Evolutionary conservation across 495 filamentous ascomycete species (phyloP).

Genomic region (Penicillium longicatenatum): DNA sequence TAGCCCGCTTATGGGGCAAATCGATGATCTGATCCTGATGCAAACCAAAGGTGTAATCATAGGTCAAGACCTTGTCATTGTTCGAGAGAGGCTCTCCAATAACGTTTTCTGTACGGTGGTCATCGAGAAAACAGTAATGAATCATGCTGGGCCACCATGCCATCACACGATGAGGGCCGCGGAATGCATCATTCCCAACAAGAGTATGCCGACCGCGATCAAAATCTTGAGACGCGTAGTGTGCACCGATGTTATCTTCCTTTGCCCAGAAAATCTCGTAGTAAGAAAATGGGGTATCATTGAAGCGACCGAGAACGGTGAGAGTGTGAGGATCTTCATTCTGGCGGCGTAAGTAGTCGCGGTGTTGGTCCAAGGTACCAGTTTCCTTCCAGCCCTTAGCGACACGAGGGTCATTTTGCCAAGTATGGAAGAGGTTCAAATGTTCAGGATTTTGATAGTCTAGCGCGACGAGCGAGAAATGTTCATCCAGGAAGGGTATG

Average conservation of each 20-base stretch:
- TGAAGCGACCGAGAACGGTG: slow-evolving; percentile 57
- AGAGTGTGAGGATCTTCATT: slow-evolving; percentile 61
- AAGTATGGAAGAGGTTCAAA: slow-evolving; percentile 60
- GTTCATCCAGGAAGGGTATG: slow-evolving; percentile 63
- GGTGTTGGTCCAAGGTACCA: slow-evolving; percentile 62
- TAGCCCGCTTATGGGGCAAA: slow-evolving; percentile 61
- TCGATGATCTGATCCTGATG: slow-evolving; percentile 62
- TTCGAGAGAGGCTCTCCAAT: slow-evolving; percentile 64
- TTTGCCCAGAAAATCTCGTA: slow-evolving; percentile 68
- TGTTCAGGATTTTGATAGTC: slow-evolving; percentile 55
- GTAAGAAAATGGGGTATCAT: slow-evolving; percentile 61
- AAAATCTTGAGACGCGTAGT: slow-evolving; percentile 58
- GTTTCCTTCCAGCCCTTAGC: slow-evolving; percentile 67
- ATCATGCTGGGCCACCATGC: slow-evolving; percentile 69
- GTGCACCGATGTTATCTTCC: slow-evolving; percentile 62
- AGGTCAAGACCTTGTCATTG: slow-evolving; percentile 57
- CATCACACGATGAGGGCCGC: slow-evolving; percentile 63
- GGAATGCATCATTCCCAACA: slow-evolving; percentile 61
- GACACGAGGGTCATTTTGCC: slow-evolving; percentile 70
- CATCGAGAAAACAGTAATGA: slow-evolving; percentile 67
- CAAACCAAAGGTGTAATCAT: slow-evolving; percentile 63
- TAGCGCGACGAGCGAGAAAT: slow-evolving; percentile 62
- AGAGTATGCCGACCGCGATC: slow-evolving; percentile 67
- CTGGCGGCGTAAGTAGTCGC: slow-evolving; percentile 56
- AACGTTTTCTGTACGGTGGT: slow-evolving; percentile 59